Conservation (phyloP, 192 early-diverging fungal species). For the Lunasporangiospora selenospora region DNA sequence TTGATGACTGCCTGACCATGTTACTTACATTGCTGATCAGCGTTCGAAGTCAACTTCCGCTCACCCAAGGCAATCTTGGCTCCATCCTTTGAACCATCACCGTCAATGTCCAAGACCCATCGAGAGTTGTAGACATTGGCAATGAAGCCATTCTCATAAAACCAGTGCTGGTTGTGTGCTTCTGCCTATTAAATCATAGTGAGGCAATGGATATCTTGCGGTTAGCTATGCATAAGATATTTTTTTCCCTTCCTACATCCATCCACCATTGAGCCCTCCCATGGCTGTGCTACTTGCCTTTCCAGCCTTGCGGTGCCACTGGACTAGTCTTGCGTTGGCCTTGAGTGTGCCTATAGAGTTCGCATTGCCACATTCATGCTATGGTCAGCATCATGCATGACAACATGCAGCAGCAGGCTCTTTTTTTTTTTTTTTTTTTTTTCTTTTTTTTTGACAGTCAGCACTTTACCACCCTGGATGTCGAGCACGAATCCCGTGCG, state of each 20-base stretch:
- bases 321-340: constrained; percentile 29
- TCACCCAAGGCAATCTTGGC: constrained; percentile 48
- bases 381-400: no score
- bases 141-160: constrained; percentile 42
- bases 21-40: constrained; percentile 39
- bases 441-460: neutral
- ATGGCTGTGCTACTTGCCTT: constrained; percentile 2
- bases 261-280: no score
- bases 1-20: no score
- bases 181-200: constrained; percentile 21
- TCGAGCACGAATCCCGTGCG: constrained; percentile 47
- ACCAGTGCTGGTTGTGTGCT: constrained; percentile 47
- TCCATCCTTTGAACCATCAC: constrained; percentile 44
- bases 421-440: neutral
- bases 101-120: constrained; percentile 45
- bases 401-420: neutral
- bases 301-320: constrained; percentile 43
- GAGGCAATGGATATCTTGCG: no score
- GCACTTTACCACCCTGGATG: constrained; percentile 37
- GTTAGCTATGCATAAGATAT: no score
- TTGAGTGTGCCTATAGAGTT: constrained; percentile 35
- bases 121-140: constrained; percentile 48
- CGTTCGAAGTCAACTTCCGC: constrained; percentile 27
- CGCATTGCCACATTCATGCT: no score
- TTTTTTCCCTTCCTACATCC: no score